Percentiles rank a stretch among this genome's conserved stretches.
These are phyloP conservation scores for Ogataea neopini DNA, from an alignment of 805 yeast genomes.

Conservation along the genomic window DNA sequence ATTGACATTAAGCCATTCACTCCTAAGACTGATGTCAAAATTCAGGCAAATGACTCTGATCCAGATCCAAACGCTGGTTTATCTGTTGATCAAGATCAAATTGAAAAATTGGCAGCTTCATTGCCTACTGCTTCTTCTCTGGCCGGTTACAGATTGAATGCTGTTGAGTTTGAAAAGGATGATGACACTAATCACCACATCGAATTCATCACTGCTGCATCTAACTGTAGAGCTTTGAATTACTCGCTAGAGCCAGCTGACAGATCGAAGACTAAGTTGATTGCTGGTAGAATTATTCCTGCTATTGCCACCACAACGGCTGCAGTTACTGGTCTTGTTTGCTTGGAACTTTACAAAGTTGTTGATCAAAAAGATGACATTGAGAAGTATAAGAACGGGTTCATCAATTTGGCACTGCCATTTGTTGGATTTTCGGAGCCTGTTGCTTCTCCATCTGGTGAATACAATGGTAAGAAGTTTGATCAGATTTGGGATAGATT, in stretches of 20 bases:
- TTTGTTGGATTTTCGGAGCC: constrained; percentile 98
- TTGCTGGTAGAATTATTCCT: constrained; percentile 98
- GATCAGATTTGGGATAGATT: constrained; percentile 97
- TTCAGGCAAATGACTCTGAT: constrained; percentile 84
- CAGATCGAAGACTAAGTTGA: constrained; percentile 86
- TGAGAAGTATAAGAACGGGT: constrained; percentile 91
- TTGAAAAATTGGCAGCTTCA: constrained; percentile 67
- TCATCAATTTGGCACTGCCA: constrained; percentile 88
- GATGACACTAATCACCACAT: constrained; percentile 97
- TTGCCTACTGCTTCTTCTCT: constrained; percentile 87
- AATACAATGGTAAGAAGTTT: constrained; percentile 74
- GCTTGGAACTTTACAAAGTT: constrained; percentile 89
- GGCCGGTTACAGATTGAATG: constrained; percentile 82
- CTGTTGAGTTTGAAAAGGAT: constrained; percentile 97
- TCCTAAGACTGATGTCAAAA: constrained; percentile 74
- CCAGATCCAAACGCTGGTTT: constrained; percentile 75
- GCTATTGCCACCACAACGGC: constrained; percentile 99
- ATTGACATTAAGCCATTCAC: constrained; percentile 61
- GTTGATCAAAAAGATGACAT: constrained; percentile 71
- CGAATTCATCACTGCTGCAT: constrained; percentile 93
- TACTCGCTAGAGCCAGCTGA: constrained; percentile 89
- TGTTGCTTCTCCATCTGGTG: constrained; percentile 77
- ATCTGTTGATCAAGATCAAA: constrained; percentile 58
- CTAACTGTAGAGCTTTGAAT: constrained; percentile 93
- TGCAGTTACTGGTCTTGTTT: constrained; percentile 90